Percentiles rank a stretch among this genome's conserved stretches.
phyloP scores from a whole-genome alignment of 2,329 filamentous ascomycete species.

The Calonectria ilicicola region DNA sequence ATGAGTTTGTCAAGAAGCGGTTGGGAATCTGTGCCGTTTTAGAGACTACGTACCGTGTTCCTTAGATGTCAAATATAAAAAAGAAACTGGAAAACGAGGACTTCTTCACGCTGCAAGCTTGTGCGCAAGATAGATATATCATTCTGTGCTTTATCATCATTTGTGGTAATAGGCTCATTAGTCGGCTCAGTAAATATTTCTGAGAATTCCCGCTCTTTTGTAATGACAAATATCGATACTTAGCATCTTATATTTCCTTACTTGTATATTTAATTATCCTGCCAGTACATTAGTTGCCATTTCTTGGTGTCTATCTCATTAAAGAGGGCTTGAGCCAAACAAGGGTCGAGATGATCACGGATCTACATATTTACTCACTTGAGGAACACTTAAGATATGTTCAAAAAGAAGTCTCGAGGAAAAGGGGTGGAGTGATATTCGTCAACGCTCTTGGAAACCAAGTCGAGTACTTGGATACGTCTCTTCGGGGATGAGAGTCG shows the following conservation, averaged over 20 bases:
- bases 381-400: neutral
- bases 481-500: neutral
- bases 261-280: neutral
- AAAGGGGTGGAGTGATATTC: neutral
- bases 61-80: too few relatives aligned
- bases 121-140: too few relatives aligned
- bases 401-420: neutral
- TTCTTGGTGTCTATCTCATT: neutral
- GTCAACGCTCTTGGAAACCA: neutral
- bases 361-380: neutral
- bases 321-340: neutral
- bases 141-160: too few relatives aligned
- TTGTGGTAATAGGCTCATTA: too few relatives aligned
- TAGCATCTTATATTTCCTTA: neutral
- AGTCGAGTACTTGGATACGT: neutral
- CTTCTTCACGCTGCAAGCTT: too few relatives aligned
- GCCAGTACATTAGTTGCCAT: neutral
- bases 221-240: neutral
- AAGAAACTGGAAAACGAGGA: too few relatives aligned
- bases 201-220: too few relatives aligned
- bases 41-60: too few relatives aligned
- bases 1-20: too few relatives aligned
- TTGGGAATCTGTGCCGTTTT: too few relatives aligned
- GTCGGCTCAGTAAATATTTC: too few relatives aligned
- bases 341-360: neutral